Conservation (phyloP, 2,329 filamentous ascomycete genomes). For the Cercospora sp. region DNA sequence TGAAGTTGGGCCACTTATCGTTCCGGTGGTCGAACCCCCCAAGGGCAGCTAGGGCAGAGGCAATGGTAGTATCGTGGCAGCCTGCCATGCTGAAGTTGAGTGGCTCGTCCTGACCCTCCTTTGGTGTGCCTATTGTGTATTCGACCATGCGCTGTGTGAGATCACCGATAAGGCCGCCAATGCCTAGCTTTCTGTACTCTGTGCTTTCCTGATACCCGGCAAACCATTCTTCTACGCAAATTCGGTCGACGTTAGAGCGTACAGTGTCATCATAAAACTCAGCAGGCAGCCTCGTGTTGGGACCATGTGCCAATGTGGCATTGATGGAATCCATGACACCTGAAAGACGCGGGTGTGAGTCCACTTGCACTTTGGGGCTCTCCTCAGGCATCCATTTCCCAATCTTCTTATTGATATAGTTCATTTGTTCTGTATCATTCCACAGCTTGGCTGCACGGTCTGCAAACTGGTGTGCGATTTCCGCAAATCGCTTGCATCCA, state of each 20-base stretch:
- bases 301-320: conserved; percentile 79
- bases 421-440: conserved; percentile 71
- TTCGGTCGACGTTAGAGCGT: conserved; percentile 66
- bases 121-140: conserved; percentile 39
- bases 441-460: conserved; percentile 49
- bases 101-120: conserved; percentile 46
- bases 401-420: conserved; percentile 73
- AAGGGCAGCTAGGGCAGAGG: conserved; percentile 71
- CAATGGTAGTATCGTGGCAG: conserved; percentile 92
- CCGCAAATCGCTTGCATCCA: conserved; percentile 50
- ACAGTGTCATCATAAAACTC: conserved; percentile 83
- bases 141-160: conserved; percentile 60
- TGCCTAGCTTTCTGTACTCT: conserved; percentile 87
- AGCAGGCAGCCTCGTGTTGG: conserved; percentile 72
- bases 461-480: conserved; percentile 51
- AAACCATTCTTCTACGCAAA: conserved; percentile 91
- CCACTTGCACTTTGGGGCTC: conserved; percentile 69
- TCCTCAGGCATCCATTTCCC: conserved; percentile 82
- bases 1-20: conserved; percentile 84
- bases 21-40: conserved; percentile 70
- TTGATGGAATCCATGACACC: conserved; percentile 96
- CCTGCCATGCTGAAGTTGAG: conserved; percentile 78
- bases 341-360: conserved; percentile 77
- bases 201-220: conserved; percentile 76
- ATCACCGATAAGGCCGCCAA: conserved; percentile 82